These are phyloP conservation scores for Wickerhamomyces ciferrii DNA, from an alignment of 805 yeast species.

Conservation along the genomic window DNA sequence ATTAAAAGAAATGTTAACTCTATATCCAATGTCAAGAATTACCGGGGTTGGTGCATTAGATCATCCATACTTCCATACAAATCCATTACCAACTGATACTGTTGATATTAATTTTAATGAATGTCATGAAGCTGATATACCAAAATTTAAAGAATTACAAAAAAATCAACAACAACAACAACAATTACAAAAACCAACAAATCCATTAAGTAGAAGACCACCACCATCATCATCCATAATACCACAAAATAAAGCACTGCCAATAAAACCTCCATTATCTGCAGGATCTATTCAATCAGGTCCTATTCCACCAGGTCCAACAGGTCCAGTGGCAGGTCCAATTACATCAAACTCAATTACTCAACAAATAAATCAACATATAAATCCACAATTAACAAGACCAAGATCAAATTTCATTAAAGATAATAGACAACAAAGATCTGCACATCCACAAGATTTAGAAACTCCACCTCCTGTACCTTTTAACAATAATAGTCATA, in stretches of 20 bases:
- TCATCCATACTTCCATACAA: constrained; percentile 61
- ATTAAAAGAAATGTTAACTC: constrained; percentile 52
- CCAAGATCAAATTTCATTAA: background rate
- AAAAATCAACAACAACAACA: background rate
- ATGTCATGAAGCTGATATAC: constrained; percentile 83
- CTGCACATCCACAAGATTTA: background rate
- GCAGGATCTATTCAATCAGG: background rate
- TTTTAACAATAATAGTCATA: too few species aligned
- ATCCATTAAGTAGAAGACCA: background rate
- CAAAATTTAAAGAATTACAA: constrained; percentile 42
- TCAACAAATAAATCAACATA: background rate
- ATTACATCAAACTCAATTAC: background rate
- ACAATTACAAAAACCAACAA: background rate
- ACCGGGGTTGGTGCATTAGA: constrained; percentile 77
- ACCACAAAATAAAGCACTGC: background rate
- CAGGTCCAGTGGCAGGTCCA: background rate
- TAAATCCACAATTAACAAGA: background rate
- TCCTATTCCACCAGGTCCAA: background rate
- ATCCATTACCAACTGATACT: constrained; percentile 66
- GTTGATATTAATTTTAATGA: constrained; percentile 52
- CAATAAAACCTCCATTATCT: background rate
- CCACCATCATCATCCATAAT: background rate
- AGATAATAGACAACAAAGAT: background rate
- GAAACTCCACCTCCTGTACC: background rate
- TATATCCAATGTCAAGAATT: constrained; percentile 69